Conservation (phyloP, 331 rosid genomes). For the Erythrophleum ivorense region DNA sequence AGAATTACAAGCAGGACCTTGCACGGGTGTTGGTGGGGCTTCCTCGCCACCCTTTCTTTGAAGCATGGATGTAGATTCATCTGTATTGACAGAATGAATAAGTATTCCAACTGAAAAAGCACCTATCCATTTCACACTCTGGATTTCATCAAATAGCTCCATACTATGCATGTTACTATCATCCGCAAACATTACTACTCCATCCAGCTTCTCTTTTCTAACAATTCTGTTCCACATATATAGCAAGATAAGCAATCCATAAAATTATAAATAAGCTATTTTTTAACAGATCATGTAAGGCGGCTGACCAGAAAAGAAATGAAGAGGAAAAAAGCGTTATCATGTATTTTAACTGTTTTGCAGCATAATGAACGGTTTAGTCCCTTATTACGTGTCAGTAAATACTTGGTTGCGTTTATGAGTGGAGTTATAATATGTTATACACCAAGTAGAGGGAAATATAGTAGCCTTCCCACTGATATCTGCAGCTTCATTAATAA, state of each 20-base stretch:
- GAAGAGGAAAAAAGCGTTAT: neutral
- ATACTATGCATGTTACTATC: conserved; percentile 98
- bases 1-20: conserved; percentile 97
- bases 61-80: conserved; percentile 41
- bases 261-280: conserved; percentile 28
- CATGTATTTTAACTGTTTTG: conserved; percentile 27
- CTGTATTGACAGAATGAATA: conserved; percentile 59
- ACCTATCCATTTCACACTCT: conserved; percentile 87
- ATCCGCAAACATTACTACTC: conserved; percentile 92
- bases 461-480: neutral
- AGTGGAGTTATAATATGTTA: neutral
- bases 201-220: conserved; percentile 85
- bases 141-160: conserved; percentile 94
- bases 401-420: neutral
- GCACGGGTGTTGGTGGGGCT: conserved; percentile 64
- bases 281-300: neutral
- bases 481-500: conserved; percentile 11
- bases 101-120: conserved; percentile 95
- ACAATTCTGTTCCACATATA: conserved; percentile 71
- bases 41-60: conserved; percentile 59
- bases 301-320: neutral
- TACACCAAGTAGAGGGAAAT: neutral
- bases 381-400: neutral
- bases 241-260: conserved; percentile 38
- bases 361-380: conserved; percentile 1